A percentile compares a stretch with the other conserved stretches of the same genome.
Evolutionary conservation across 345 rosid species (phyloP).

Genomic region (Citrus maxima): DNA sequence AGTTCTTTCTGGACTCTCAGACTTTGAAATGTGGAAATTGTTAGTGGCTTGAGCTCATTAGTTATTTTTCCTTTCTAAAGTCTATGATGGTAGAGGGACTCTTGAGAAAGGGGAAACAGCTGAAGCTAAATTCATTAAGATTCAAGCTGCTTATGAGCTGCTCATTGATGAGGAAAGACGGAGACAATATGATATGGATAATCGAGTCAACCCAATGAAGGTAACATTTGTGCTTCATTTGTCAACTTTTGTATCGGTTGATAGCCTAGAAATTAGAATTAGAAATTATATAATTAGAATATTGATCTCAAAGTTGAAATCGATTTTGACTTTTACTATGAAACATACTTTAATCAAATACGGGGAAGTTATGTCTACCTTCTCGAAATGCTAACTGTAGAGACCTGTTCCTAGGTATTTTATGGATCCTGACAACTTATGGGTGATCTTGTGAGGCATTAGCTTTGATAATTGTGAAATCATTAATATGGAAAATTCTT

Average conservation of each 20-base stretch:
- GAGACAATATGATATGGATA: constrained; percentile 75
- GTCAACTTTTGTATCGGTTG: not conserved
- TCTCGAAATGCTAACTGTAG: not conserved
- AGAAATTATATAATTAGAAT: not conserved
- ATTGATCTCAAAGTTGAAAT: not conserved
- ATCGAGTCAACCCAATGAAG: constrained; percentile 89
- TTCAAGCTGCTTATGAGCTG: constrained; percentile 97
- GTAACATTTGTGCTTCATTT: constrained; percentile 25
- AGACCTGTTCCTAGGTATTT: not conserved
- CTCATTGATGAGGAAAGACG: constrained; percentile 74
- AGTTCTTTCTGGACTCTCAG: not conserved
- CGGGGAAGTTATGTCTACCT: not conserved
- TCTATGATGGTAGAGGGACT: constrained; percentile 84
- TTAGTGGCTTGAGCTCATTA: constrained; percentile 6
- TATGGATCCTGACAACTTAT: not conserved
- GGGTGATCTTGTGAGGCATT: not conserved
- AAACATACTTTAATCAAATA: not conserved
- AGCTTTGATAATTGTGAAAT: constrained; percentile 5
- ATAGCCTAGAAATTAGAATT: not conserved
- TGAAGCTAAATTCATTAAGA: constrained; percentile 93
- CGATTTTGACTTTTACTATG: not conserved
- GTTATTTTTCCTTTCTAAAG: constrained; percentile 36
- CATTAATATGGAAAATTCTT: not conserved
- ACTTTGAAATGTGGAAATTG: not conserved
- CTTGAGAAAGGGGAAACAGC: constrained; percentile 97